Percentiles rank a stretch among this genome's conserved stretches.
phyloP scores from a whole-genome alignment of 2,329 filamentous ascomycete species.

The Phoma sp. region DNA sequence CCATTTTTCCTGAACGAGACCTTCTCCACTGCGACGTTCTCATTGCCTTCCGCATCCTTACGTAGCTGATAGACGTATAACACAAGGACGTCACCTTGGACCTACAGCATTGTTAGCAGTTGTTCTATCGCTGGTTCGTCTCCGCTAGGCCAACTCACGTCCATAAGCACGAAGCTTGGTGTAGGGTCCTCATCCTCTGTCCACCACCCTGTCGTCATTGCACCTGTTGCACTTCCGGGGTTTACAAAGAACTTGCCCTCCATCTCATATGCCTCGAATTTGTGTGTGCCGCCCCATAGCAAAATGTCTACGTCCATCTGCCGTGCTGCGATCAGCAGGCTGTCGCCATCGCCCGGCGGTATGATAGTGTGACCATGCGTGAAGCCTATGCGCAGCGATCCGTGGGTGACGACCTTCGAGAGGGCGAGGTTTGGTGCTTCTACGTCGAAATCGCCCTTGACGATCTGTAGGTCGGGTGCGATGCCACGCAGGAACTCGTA shows the following conservation, averaged over 20 bases:
- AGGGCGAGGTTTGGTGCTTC: constrained; percentile 70
- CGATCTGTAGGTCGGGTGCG: constrained; percentile 70
- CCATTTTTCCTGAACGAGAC: constrained; percentile 62
- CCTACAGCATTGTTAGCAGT: constrained; percentile 60
- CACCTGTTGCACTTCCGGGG: constrained; percentile 72
- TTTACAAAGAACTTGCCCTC: constrained; percentile 77
- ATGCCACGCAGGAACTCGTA: constrained; percentile 64
- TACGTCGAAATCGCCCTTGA: constrained; percentile 74
- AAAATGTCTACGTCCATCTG: constrained; percentile 77
- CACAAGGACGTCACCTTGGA: constrained; percentile 94
- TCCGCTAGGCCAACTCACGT: constrained; percentile 69
- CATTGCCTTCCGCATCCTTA: constrained; percentile 60
- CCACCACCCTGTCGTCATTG: constrained; percentile 68
- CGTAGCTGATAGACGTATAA: constrained; percentile 83
- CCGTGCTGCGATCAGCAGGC: constrained; percentile 70
- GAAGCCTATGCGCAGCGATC: constrained; percentile 71
- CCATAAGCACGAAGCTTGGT: constrained; percentile 96
- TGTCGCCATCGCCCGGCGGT: constrained; percentile 71
- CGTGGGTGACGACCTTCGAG: constrained; percentile 74
- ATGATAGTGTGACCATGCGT: constrained; percentile 77
- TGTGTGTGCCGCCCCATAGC: constrained; percentile 73
- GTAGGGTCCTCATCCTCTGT: constrained; percentile 70
- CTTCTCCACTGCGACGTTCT: constrained; percentile 64
- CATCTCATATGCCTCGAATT: constrained; percentile 75
- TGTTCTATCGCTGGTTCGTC: neutral